These are phyloP conservation scores for Diatrype stigma DNA, from an alignment of 2,329 filamentous ascomycete species.

Conservation along the genomic window DNA sequence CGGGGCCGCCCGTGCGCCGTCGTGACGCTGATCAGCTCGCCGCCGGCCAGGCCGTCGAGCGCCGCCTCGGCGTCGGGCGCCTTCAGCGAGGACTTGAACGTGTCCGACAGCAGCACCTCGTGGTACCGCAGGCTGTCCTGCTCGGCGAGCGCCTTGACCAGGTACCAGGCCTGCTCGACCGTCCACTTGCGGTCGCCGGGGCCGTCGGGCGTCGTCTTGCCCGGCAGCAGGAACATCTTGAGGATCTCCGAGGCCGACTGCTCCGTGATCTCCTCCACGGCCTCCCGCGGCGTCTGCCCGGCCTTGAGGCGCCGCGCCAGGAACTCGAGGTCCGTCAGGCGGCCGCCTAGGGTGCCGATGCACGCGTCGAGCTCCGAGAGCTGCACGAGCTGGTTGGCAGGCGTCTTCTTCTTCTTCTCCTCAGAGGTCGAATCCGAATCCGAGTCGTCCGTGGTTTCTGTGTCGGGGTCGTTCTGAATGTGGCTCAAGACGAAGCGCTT, in stretches of 20 bases:
- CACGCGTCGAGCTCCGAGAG: constrained; percentile 73
- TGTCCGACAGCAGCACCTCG: constrained; percentile 71
- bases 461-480: constrained; percentile 49
- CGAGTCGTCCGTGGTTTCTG: constrained; percentile 26
- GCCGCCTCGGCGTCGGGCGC: constrained; percentile 65
- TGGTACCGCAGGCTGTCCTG: constrained; percentile 73
- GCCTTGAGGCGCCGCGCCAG: constrained; percentile 84
- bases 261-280: constrained; percentile 82
- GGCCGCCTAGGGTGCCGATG: constrained; percentile 79
- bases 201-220: constrained; percentile 42
- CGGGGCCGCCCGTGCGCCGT: constrained; percentile 72
- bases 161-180: constrained; percentile 81
- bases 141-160: constrained; percentile 75
- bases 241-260: constrained; percentile 86
- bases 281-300: constrained; percentile 76
- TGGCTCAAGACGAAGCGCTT: constrained; percentile 88
- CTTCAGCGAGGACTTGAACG: constrained; percentile 60
- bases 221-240: constrained; percentile 79
- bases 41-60: constrained; percentile 75
- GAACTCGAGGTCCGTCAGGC: constrained; percentile 93
- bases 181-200: constrained; percentile 66
- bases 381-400: constrained; percentile 29
- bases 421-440: constrained; percentile 26
- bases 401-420: constrained; percentile 22
- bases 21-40: constrained; percentile 78